phyloP scores from a whole-genome alignment of 495 filamentous ascomycete species.

The Aspergillus incahuasiensis region DNA sequence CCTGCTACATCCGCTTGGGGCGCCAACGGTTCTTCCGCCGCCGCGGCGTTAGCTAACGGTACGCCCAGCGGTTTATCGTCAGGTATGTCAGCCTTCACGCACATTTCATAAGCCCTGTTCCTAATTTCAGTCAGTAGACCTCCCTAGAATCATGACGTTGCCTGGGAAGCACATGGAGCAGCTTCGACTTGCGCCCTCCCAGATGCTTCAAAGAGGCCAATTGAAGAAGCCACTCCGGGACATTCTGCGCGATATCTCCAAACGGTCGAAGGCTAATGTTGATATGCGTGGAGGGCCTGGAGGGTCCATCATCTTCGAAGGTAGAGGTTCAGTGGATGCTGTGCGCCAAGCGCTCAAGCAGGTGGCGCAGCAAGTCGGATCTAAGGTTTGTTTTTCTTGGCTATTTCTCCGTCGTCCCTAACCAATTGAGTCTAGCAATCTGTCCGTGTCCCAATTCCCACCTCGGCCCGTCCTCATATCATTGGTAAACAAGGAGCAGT shows the following conservation, averaged over 20 bases:
- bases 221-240: slow-evolving; percentile 79
- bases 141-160: slow-evolving; percentile 59
- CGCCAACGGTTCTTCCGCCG: slow-evolving; percentile 49
- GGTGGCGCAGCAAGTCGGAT: slow-evolving; percentile 75
- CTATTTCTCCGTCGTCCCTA: background rate
- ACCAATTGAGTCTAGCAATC: slow-evolving; percentile 52
- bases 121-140: slow-evolving; percentile 21
- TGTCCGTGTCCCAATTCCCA: slow-evolving; percentile 70
- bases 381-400: slow-evolving; percentile 55
- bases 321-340: slow-evolving; percentile 69
- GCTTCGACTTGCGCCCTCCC: slow-evolving; percentile 62
- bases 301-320: slow-evolving; percentile 71
- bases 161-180: slow-evolving; percentile 76
- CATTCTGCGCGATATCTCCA: slow-evolving; percentile 81
- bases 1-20: slow-evolving; percentile 67
- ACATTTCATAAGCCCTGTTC: background rate
- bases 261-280: slow-evolving; percentile 78
- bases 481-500: slow-evolving; percentile 89
- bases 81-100: slow-evolving; percentile 25
- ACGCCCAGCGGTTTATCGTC: slow-evolving; percentile 42
- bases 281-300: slow-evolving; percentile 64
- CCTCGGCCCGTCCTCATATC: slow-evolving; percentile 75
- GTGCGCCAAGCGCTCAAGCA: slow-evolving; percentile 81
- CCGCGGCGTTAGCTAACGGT: slow-evolving; percentile 60
- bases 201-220: slow-evolving; percentile 67